These are phyloP conservation scores for Carnegiea gigantea DNA, from an alignment of 179 eudicot species.

Conservation along the genomic window DNA sequence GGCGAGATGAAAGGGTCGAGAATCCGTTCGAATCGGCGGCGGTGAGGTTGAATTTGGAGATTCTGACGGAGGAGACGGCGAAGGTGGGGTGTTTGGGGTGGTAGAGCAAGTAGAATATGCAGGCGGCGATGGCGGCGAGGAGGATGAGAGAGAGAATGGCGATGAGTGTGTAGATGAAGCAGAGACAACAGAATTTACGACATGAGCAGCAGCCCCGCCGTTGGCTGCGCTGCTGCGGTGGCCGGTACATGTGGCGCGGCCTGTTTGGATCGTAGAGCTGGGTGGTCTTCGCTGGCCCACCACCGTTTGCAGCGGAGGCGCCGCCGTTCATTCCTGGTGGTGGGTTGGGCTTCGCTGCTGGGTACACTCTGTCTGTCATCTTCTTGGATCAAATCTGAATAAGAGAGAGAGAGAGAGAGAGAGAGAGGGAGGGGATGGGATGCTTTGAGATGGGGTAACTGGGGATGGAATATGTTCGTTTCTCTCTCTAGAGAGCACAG, in stretches of 20 bases:
- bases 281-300: conserved; percentile 42
- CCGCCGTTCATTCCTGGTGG: conserved; percentile 33
- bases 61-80: conserved; percentile 30
- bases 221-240: conserved; percentile 30
- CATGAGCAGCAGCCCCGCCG: conserved; percentile 39
- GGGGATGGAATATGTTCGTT: not conserved
- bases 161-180: conserved; percentile 50
- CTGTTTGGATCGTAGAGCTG: conserved; percentile 60
- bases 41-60: conserved; percentile 40
- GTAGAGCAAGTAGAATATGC: conserved; percentile 54
- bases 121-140: conserved; percentile 51
- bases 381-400: not conserved
- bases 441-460: not conserved
- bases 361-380: conserved; percentile 46
- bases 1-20: conserved; percentile 41
- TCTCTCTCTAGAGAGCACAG: not conserved
- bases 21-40: conserved; percentile 44
- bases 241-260: conserved; percentile 61
- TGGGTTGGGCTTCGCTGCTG: conserved; percentile 34
- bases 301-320: conserved; percentile 26
- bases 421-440: too few species aligned
- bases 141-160: conserved; percentile 41
- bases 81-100: conserved; percentile 50
- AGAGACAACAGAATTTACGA: conserved; percentile 52
- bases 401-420: not conserved